Base-by-base conservation (phyloP, 768 basidiomycete genomes). In the Lactifluus subvellereus region DNA sequence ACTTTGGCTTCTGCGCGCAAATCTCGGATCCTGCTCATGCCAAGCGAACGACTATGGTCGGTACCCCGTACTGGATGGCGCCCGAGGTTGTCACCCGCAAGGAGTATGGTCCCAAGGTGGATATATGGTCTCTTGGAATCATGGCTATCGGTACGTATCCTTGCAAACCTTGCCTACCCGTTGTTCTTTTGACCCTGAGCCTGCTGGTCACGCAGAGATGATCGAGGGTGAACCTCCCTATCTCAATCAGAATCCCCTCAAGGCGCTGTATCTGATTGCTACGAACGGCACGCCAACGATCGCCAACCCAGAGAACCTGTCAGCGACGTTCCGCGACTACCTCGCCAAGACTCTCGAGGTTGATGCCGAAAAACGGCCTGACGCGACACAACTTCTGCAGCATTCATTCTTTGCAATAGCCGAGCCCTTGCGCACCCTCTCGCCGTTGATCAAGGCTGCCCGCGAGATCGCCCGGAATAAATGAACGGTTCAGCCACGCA, bases 51-150 rank as follows among this genome's bases (percentile, higher is more conserved):
- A 97, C 95, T 40, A 98, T 98, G 95, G 94, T 98, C 54, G 95
- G 95, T 2, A 97, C 95, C 0, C 95, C 95, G 1, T 98, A 98
- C 73, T 98, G 95, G 95, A 97, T 98, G 95, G 95, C 95, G 0
- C 95, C 95, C 0, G 95, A 98, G 73, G 95, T 98, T 53, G 95
- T 97, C 67, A 98, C 94, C 30, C 86, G 94, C 59, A 97, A 97
- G 74, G 95, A 97, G 76, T 97, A 97, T 73, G 95, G 95, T 0
- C 91, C 95, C 14, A 98, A 98, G 72, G 95, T 98, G n/a, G 95
- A 97, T 70, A 93, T 98, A 61, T 97, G 95, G 94, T 90, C 87
- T 73, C 76, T 97, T 66, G 94, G 94, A 4, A 97, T 98, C 78
- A 97, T 96, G 84, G 90, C 94, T 50, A 91, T 97, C 67, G 94